Percentiles rank a stretch among this genome's conserved stretches.
Conservation (phyloP, 225 moss, liverwort and hornwort species). For the Physcomitrium patens region DNA sequence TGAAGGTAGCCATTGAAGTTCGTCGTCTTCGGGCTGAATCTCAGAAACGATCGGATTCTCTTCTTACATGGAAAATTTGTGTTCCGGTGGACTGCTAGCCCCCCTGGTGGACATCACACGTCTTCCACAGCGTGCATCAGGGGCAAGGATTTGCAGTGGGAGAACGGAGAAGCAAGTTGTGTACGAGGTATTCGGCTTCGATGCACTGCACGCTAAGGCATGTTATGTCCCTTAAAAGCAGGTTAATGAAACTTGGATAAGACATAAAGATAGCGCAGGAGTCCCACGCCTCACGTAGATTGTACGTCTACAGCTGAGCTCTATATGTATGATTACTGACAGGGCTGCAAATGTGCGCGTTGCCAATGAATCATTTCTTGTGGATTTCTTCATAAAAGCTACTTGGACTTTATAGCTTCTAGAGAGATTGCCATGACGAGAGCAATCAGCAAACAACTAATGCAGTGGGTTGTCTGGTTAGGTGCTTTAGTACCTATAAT, state of each 20-base stretch:
- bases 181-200: too few relatives aligned
- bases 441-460: slow-evolving; percentile 6
- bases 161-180: neutral
- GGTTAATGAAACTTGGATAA: neutral
- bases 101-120: too few relatives aligned
- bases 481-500: neutral
- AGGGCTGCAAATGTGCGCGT: too few relatives aligned
- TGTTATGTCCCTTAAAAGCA: slow-evolving; percentile 12
- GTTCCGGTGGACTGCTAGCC: too few relatives aligned
- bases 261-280: neutral
- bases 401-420: neutral
- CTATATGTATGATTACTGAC: neutral
- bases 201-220: slow-evolving; percentile 28
- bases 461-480: neutral
- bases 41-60: too few relatives aligned
- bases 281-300: slow-evolving; percentile 16
- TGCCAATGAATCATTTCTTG: too few relatives aligned
- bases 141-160: too few relatives aligned
- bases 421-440: slow-evolving; percentile 16
- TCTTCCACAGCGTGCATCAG: too few relatives aligned
- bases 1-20: too few relatives aligned
- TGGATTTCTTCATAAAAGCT: neutral
- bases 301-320: neutral
- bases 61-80: too few relatives aligned
- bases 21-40: too few relatives aligned